phyloP scores from a whole-genome alignment of 2,329 filamentous ascomycete genomes.

The Fusarium brachygibbosum region DNA sequence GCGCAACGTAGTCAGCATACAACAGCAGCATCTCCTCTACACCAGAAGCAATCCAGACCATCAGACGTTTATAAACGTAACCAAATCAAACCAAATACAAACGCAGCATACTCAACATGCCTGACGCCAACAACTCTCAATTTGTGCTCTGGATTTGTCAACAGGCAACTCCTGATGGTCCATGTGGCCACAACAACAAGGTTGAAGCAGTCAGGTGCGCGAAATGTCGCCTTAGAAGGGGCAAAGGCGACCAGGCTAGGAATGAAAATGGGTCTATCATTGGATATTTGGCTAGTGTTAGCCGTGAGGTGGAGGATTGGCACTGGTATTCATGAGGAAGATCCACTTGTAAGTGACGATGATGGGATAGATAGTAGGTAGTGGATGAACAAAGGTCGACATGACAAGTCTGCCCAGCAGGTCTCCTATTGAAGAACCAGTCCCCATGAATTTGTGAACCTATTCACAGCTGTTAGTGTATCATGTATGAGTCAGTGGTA shows the following conservation, averaged over 20 bases:
- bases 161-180: not conserved
- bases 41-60: not conserved
- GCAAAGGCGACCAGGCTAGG: not conserved
- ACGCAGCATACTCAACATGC: not conserved
- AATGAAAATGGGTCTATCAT: not conserved
- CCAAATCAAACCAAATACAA: not conserved
- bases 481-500: no score
- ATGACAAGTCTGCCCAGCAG: not conserved
- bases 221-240: not conserved
- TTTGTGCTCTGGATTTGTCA: not conserved
- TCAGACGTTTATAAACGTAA: not conserved
- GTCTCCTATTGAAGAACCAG: not conserved
- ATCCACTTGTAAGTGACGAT: rapidly evolving
- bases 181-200: not conserved
- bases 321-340: not conserved
- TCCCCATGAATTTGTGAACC: rapidly evolving
- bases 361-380: not conserved
- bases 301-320: not conserved
- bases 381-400: rapidly evolving
- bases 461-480: not conserved
- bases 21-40: not conserved
- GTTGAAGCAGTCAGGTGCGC: not conserved
- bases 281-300: not conserved
- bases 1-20: not conserved
- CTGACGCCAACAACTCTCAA: not conserved